Conservation (phyloP, 2,329 filamentous ascomycete genomes). For the Paramyrothecium sp. region DNA sequence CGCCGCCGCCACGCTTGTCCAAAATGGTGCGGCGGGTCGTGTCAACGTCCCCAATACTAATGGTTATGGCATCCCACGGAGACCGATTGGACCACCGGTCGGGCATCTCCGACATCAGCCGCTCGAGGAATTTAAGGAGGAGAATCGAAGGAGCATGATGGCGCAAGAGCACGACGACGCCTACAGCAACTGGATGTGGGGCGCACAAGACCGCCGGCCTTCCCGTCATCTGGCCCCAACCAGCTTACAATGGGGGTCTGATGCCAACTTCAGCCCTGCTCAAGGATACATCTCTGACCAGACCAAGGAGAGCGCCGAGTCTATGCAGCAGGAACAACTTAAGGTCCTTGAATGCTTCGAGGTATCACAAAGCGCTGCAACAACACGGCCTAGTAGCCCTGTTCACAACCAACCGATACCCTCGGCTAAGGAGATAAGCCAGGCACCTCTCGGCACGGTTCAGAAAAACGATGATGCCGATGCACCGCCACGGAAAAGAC, state of each 20-base stretch:
- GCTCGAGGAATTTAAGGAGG: slow-evolving; percentile 40
- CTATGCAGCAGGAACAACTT: slow-evolving; percentile 53
- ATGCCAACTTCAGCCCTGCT: slow-evolving; percentile 57
- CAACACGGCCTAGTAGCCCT: slow-evolving; percentile 60
- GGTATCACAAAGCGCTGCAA: slow-evolving; percentile 55
- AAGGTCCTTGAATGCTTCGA: slow-evolving; percentile 57
- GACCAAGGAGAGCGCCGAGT: slow-evolving; percentile 56
- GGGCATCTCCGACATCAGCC: slow-evolving; percentile 41
- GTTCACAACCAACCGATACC: slow-evolving; percentile 14
- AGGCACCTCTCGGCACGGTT: slow-evolving; percentile 17
- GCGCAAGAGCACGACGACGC: slow-evolving; percentile 30
- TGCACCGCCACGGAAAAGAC: slow-evolving; percentile 47
- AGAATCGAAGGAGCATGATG: slow-evolving; percentile 30
- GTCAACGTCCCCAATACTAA: slow-evolving; percentile 20
- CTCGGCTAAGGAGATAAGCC: slow-evolving; percentile 10
- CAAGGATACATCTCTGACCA: slow-evolving; percentile 59
- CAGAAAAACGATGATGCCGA: slow-evolving; percentile 34
- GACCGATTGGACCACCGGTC: slow-evolving; percentile 30
- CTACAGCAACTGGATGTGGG: slow-evolving; percentile 42
- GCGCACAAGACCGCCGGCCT: slow-evolving; percentile 22
- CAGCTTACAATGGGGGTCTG: slow-evolving; percentile 66
- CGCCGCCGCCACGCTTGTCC: slow-evolving; percentile 52
- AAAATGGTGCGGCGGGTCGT: slow-evolving; percentile 34
- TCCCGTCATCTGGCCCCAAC: slow-evolving; percentile 34
- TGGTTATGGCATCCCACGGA: slow-evolving; percentile 18